Base-by-base conservation (phyloP, 164 flowering plant species). In the Amborella trichopoda region DNA sequence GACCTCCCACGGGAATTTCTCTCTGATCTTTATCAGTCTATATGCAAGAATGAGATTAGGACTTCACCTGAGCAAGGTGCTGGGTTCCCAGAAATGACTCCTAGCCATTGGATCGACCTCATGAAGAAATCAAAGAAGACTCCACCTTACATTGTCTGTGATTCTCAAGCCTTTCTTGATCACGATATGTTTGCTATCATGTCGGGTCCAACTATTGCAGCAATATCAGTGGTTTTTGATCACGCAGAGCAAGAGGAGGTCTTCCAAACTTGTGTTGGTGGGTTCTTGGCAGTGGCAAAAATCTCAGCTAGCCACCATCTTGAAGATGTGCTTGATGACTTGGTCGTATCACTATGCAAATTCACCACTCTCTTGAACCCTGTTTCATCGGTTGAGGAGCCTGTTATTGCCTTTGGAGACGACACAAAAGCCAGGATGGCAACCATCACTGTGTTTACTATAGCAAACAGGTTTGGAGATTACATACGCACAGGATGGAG, bases 121-220 rank as follows among this genome's bases (percentile, higher is more conserved):
- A 52, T 66, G 63, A 57, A 56, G 42, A 69, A 63, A 33, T 59
- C 74, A 25, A 59, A 54, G 53, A 62, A 50, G 40, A 61, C 67
- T 18, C 46, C 70, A 18, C 74, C 74, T 49, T 69, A 40, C 39
- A 66, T 69, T 36, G n/a, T 40, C 8, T 60, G 55, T 34, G 65
- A 69, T 44, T 57, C 68, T 9, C 45, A 62, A 44, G 33, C 58
- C 5, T 60, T 40, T 48, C 70, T 66, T 34, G 74, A 69, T 37
- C 69, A 48, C 23, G 70, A 69, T 48, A 66, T 69, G 68, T 69
- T 69, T 54, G 60, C 65, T 5, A 59, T 69, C 43, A 55, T 69
- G 60, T 69, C 74, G 4, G 70, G 74, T 27, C 74, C 74, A 6
- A 63, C 74, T 40, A 59, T 69, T 34, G 74, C 74, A 46, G 74